Evolutionary conservation across 1,284 basidiomycete genomes (phyloP), one percentile per base, ranked within the genome.

Genomic region (Naganishia albida): DNA sequence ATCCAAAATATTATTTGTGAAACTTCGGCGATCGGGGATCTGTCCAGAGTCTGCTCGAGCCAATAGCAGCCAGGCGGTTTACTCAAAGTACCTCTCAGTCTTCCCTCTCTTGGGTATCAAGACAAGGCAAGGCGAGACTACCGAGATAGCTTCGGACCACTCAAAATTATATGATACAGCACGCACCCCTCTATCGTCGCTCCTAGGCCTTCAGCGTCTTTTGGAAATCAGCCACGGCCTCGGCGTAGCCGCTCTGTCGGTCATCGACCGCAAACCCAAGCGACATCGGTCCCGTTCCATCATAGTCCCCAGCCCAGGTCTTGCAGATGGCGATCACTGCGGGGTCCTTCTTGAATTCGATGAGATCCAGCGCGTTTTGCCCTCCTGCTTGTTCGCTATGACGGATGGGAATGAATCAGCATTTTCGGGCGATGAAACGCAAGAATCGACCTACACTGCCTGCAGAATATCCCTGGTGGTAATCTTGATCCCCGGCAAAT

Each of bases 301-400:
- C 77, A 63, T 74, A 80, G 34, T 73, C 74, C 10, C 79, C 79
- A 0, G 79, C 75, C 79, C 79, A 80, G 7, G 77, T 78, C 64
- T 76, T 65, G 64, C 74, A 77, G 64, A 80, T 80, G 43, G 70
- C 72, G 42, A 77, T 73, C 38, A 79, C 78, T 4, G 73, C 73
- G 8, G 72, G 70, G 63, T 80, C 78, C 62, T 72, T 74, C 55
- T 78, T 71, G 70, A 73, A 80, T n/a, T 70, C 68, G 63, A 81
- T 77, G 40, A 80, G 67, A 13, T 75, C 68, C 42, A 77, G 62
- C 26, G 74, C 74, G 8, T 56, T 30, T 8, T 68, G 57, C 8
- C 78, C 78, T 23, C 78, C 80, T 50, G 67, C 70, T 49, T 79
- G 72, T 63, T 78, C 72, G 46, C 74, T 76, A 39, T 20, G 4